A percentile compares a stretch with the other conserved stretches of the same genome.
These are phyloP conservation scores for Phialophora verrucosa DNA, from an alignment of 2,329 filamentous ascomycete species.

Conservation along the genomic window DNA sequence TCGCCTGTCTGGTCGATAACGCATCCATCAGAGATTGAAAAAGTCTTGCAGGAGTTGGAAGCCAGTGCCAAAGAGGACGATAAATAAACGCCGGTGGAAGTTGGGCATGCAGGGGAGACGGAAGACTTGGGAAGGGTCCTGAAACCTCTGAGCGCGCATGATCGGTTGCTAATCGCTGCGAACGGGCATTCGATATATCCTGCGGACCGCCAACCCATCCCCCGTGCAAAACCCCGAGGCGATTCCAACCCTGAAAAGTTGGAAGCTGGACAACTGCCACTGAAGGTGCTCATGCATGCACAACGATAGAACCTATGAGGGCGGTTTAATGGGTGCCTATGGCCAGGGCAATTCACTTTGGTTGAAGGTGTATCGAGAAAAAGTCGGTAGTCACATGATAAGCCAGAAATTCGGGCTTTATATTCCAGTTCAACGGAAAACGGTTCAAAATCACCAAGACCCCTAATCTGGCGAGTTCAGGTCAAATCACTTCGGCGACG, in stretches of 20 bases:
- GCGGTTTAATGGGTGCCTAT: not conserved
- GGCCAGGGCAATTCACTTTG: conserved; percentile 1
- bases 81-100: not conserved
- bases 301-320: not conserved
- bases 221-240: not conserved
- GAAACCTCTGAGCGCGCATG: not conserved
- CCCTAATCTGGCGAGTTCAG: conserved; percentile 24
- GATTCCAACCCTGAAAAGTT: not conserved
- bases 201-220: not conserved
- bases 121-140: not conserved
- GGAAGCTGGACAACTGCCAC: not conserved
- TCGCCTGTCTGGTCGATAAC: conserved; percentile 93
- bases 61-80: conserved; percentile 32
- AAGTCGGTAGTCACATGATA: conserved; percentile 17
- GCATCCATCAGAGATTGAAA: conserved; percentile 74
- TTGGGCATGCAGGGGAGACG: not conserved
- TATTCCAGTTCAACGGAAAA: conserved; percentile 5
- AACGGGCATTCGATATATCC: not conserved
- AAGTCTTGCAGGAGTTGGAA: conserved; percentile 36
- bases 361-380: not conserved
- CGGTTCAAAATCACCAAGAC: conserved; percentile 29
- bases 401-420: conserved; percentile 22
- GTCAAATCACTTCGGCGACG: conserved; percentile 21
- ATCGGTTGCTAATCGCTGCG: not conserved
- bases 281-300: not conserved